phyloP scores from a whole-genome alignment of 148 eudicot species.

The Tetragonia tetragonoides region DNA sequence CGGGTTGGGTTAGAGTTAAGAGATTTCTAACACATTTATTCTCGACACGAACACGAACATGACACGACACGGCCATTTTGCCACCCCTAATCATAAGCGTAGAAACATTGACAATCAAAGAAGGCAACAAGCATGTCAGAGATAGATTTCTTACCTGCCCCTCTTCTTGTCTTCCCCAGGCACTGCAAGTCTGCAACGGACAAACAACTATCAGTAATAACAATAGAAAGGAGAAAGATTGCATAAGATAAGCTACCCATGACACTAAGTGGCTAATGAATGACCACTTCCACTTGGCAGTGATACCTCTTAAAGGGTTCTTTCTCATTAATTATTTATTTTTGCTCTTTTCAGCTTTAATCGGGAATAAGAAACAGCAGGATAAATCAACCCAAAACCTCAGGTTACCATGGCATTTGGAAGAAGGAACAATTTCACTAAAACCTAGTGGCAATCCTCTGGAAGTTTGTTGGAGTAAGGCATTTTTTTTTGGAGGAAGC shows the following conservation, averaged over 20 bases:
- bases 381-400: not conserved
- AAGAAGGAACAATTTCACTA: constrained; percentile 86
- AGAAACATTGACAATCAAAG: not conserved
- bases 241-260: not conserved
- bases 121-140: not conserved
- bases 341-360: too few species aligned
- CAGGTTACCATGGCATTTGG: constrained; percentile 69
- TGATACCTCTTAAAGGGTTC: not conserved
- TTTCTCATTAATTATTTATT: not conserved
- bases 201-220: constrained; percentile 7
- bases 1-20: too few species aligned
- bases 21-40: too few species aligned
- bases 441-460: constrained; percentile 95
- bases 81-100: too few species aligned
- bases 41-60: too few species aligned
- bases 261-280: not conserved
- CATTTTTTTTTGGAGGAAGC: constrained; percentile 61
- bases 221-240: not conserved
- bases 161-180: constrained; percentile 66
- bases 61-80: too few species aligned
- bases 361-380: not conserved
- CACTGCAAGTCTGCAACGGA: constrained; percentile 45
- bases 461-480: constrained; percentile 78
- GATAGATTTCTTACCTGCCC: constrained; percentile 39
- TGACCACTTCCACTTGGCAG: not conserved